Percentiles rank a stretch among this genome's conserved stretches.
These are phyloP conservation scores for Penicillium lividum DNA, from an alignment of 495 filamentous ascomycete species.

Conservation along the genomic window DNA sequence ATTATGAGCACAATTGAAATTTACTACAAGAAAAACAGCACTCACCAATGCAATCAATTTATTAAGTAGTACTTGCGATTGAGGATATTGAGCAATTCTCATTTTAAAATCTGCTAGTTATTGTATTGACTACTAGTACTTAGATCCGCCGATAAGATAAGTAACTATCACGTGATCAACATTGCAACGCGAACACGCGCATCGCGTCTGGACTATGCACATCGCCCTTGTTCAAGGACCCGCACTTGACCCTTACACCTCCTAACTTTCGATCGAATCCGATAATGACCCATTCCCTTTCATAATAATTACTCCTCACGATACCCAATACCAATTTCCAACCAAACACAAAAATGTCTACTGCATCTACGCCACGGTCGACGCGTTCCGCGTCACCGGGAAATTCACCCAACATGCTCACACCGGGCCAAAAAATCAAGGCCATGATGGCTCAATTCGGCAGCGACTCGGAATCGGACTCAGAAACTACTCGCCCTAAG, in stretches of 20 bases:
- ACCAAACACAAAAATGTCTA: conserved; percentile 33
- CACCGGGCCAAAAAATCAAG: conserved; percentile 69
- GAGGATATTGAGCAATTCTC: no score
- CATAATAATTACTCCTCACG: conserved; percentile 3
- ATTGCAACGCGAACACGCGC: conserved; percentile 34
- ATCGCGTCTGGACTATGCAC: conserved; percentile 28
- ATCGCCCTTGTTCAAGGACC: conserved; percentile 22
- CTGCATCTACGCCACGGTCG: conserved; percentile 45
- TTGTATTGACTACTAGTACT: background rate
- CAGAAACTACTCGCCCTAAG: conserved; percentile 17
- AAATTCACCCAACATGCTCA: conserved; percentile 50
- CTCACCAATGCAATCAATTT: background rate
- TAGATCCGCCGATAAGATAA: conserved; percentile 4
- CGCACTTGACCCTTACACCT: conserved; percentile 10
- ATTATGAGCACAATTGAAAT: conserved; percentile 24
- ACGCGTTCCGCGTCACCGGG: conserved; percentile 41
- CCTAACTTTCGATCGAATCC: conserved; percentile 4
- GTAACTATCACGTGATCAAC: conserved; percentile 23
- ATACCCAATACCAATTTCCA: background rate
- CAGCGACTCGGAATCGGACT: conserved; percentile 57
- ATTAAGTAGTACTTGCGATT: no score
- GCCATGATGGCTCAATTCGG: conserved; percentile 66
- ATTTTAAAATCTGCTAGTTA: no score
- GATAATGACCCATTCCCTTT: conserved; percentile 6
- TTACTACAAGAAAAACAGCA: background rate